Evolutionary conservation across 177 flowering plant genomes (phyloP), one percentile per base, ranked within the genome.

Genomic region (Vitis hybrid): DNA sequence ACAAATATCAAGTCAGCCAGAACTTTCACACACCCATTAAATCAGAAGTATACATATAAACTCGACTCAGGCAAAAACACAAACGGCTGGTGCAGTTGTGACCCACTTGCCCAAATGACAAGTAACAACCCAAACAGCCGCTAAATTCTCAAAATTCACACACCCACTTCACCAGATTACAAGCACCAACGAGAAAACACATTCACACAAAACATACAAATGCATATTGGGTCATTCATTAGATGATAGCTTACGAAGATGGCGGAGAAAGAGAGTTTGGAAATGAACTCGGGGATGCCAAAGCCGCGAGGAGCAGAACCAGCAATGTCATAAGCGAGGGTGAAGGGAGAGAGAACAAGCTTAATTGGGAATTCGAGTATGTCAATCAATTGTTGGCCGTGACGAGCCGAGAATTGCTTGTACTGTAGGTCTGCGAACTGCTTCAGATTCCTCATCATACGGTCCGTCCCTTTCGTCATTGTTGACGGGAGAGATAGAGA

Each of bases 241-340:
- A 21, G 48, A 40, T 24, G 21, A 13, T 18, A 11, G 6, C 83
- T 80, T 73, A 94, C 99, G 52, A 90, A 90, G 50, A 94, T 77
- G 1, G 97, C 89, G 40, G 89, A 80, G 84, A 76, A 83, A 12
- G 98, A 89, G 71, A 90, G 78, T 65, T 90, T 77, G 73, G 97
- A 91, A 72, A 91, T 67, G 76, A 94, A 66, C 65, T 91, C 80
- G 2, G 99, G 99, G 55, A 92, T 63, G 72, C 99, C 99, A 60
- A 91, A 94, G 60, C 97, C 97, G 19, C 99, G 97, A 51, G 88
- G 94, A 64, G 99, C 97, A 60, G 99, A 94, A 74, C 99, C 97
- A 14, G 82, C 90, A 59, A 92, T 79, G 86, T 88, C 94, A 75
- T 70, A 86, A 52, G 94, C 89, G 64, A 94, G 87, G 14, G 97